Evolutionary conservation across 768 basidiomycete genomes (phyloP), one percentile per base, ranked within the genome.

Genomic region (Kwoniella sp.): DNA sequence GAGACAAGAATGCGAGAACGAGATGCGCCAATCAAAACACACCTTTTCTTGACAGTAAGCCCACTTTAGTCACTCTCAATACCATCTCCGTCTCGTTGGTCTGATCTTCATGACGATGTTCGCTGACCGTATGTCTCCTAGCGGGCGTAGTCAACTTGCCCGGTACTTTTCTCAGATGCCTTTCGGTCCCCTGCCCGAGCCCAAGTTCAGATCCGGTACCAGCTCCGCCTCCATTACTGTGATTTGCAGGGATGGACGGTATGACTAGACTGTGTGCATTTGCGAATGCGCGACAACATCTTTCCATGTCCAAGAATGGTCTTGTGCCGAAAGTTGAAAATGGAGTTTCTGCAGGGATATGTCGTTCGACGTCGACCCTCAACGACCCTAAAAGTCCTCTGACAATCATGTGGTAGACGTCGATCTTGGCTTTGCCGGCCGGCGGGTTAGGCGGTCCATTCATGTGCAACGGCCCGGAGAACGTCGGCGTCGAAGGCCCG

Each of bases 321-420:
- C 73, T 65, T 0, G 81, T 82, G 1, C 82, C 82, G 25, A 75
- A 66, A 52, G 69, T 80, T 1, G 81, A 82, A 57, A 81, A 79
- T 2, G 81, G 81, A 30, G 65, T 76, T 17, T 79, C 73, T 4
- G 70, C 45, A 2, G 80, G 80, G 1, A 83, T 74, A 30, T 62
- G 57, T 1, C 55, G 59, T 41, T 76, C 74, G 29, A 80, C 68
- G 38, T 82, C 77, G 11, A 77, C 72, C 17, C 73, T 55, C 17
- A 79, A 61, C 3, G 68, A 62, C 2, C 55, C 56, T 22, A 75
- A 38, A 13, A 65, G 50, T 20, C 64, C 67, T 2, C 51, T 15
- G 4, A 63, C 62, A 26, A 98, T 96, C 63, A 95, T 85, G 80
- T 89, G 90, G 81, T 98, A 98, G 1, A 92, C 90, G 76, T 98